Percentiles rank a stretch among this genome's conserved stretches.
Evolutionary conservation across 139 green algal species (phyloP).

Genomic region (Bryopsis sp.): DNA sequence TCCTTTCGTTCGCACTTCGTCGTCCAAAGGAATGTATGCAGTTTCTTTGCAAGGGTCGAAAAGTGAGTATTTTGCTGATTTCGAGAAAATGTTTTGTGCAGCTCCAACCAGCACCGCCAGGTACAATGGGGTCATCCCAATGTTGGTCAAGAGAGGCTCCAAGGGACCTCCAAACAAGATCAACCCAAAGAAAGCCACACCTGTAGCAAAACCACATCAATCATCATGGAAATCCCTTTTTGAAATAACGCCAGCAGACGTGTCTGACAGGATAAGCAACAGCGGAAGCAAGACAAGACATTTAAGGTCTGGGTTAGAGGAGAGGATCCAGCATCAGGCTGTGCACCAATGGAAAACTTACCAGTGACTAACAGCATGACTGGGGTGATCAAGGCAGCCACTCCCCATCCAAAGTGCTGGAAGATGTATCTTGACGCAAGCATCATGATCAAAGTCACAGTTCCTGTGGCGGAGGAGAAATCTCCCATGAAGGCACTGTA

Average conservation of each 20-base stretch:
- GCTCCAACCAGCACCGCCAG: conserved; percentile 93
- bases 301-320: too few relatives aligned
- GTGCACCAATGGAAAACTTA: too few relatives aligned
- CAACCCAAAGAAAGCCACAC: conserved; percentile 91
- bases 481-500: conserved; percentile 89
- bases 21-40: conserved; percentile 97
- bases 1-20: conserved; percentile 83
- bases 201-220: conserved; percentile 19
- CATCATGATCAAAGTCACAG: conserved; percentile 97
- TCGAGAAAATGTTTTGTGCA: conserved; percentile 97
- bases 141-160: conserved; percentile 59
- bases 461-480: conserved; percentile 74
- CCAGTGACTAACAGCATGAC: conserved; percentile 91
- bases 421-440: conserved; percentile 92
- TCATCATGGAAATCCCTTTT: too few relatives aligned
- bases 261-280: too few relatives aligned
- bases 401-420: conserved; percentile 90
- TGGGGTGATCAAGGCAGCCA: conserved; percentile 92
- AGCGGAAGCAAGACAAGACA: too few relatives aligned
- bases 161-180: conserved; percentile 72
- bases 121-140: conserved; percentile 89
- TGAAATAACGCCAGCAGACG: too few relatives aligned
- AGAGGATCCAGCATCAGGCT: too few relatives aligned
- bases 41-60: conserved; percentile 99
- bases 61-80: conserved; percentile 95